Conservation (phyloP, 139 green algal genomes). For the Picochlorum sp. region DNA sequence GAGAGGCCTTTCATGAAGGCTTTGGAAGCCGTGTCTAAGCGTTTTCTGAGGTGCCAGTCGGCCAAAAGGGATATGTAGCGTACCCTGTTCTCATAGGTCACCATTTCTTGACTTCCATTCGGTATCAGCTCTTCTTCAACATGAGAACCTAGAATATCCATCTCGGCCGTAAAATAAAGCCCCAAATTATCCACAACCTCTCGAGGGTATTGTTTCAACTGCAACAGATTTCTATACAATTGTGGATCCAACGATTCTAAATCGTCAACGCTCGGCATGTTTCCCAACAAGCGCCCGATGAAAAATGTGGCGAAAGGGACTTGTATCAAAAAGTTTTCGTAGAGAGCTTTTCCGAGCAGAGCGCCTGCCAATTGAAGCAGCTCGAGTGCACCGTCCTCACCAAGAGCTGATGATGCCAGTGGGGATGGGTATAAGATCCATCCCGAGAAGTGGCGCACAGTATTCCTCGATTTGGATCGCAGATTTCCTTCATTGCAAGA, state of each 20-base stretch:
- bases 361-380: constrained; percentile 37
- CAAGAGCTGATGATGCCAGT: constrained; percentile 34
- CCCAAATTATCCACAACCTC: constrained; percentile 55
- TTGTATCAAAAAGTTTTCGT: constrained; percentile 73
- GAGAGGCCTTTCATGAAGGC: constrained; percentile 61
- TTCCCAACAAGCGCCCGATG: constrained; percentile 46
- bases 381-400: constrained; percentile 20
- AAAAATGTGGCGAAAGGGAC: constrained; percentile 71
- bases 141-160: constrained; percentile 47
- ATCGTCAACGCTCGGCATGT: constrained; percentile 57
- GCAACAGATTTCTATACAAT: constrained; percentile 37
- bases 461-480: constrained; percentile 41
- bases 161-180: constrained; percentile 68
- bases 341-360: constrained; percentile 36
- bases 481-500: constrained; percentile 11
- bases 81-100: constrained; percentile 59
- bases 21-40: constrained; percentile 43
- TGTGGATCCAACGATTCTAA: constrained; percentile 55
- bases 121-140: constrained; percentile 59
- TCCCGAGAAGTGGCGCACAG: constrained; percentile 40
- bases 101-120: constrained; percentile 36
- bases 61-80: constrained; percentile 76
- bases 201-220: constrained; percentile 40
- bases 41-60: constrained; percentile 69
- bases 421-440: constrained; percentile 50